A percentile compares a stretch with the other conserved stretches of the same genome.
Conservation (phyloP, 345 rosid genomes). For the Erysimum cheiranthoides region DNA sequence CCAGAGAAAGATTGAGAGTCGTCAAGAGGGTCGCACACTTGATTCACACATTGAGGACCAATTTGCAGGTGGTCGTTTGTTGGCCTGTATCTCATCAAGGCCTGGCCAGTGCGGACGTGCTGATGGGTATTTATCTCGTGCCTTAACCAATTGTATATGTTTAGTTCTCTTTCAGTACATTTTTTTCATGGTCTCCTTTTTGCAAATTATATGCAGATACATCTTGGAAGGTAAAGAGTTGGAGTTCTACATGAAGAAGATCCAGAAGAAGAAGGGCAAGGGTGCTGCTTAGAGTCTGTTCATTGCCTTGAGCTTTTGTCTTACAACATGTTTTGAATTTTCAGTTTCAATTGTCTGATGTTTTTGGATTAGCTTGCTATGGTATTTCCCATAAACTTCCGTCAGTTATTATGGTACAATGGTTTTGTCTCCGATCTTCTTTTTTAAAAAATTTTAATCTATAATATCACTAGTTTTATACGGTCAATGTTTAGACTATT, state of each 20-base stretch:
- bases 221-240: slow-evolving; percentile 76
- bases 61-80: slow-evolving; percentile 65
- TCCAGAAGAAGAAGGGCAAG: slow-evolving; percentile 91
- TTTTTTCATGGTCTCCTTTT: not conserved
- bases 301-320: not conserved
- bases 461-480: not conserved
- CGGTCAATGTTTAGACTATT: too few relatives aligned
- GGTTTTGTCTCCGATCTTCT: slow-evolving; percentile 7
- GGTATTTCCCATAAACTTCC: slow-evolving; percentile 12
- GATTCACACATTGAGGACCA: slow-evolving; percentile 78
- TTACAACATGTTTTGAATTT: slow-evolving; percentile 34
- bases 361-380: slow-evolving; percentile 35
- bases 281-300: slow-evolving; percentile 57
- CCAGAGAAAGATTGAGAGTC: slow-evolving; percentile 58
- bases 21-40: slow-evolving; percentile 59
- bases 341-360: slow-evolving; percentile 32
- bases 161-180: not conserved
- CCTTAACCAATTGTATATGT: not conserved
- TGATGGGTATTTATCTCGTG: slow-evolving; percentile 55
- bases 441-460: not conserved
- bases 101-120: slow-evolving; percentile 87
- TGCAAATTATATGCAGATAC: slow-evolving; percentile 48
- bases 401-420: slow-evolving; percentile 26
- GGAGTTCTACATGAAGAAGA: slow-evolving; percentile 82
- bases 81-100: slow-evolving; percentile 75